A percentile compares a stretch with the other conserved stretches of the same genome.
These are phyloP conservation scores for Fusarium sp. DNA, from an alignment of 2,329 filamentous ascomycete species.

Conservation along the genomic window DNA sequence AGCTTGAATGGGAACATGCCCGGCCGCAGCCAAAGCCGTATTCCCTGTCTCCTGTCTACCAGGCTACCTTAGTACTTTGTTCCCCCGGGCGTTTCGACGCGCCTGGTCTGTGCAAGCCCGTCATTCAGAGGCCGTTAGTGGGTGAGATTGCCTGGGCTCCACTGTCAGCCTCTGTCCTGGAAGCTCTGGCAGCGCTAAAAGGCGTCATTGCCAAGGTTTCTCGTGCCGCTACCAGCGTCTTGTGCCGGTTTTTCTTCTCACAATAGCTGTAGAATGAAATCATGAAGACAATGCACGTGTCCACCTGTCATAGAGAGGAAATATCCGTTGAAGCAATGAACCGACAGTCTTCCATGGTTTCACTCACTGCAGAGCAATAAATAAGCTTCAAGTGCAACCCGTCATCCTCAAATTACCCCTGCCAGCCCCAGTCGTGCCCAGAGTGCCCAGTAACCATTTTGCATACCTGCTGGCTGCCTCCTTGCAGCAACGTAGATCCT, in stretches of 20 bases:
- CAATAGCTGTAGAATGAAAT: conserved; percentile 21
- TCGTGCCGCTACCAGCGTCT: conserved; percentile 13
- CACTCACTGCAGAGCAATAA: neutral
- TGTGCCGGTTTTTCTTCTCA: conserved; percentile 14
- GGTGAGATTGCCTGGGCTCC: conserved; percentile 17
- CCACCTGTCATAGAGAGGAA: neutral
- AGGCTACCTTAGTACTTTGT: neutral
- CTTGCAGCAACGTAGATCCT: conserved; percentile 25
- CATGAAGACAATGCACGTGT: conserved; percentile 1
- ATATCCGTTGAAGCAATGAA: neutral
- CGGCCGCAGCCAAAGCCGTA: neutral
- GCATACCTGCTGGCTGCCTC: conserved; percentile 31
- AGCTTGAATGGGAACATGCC: conserved; percentile 6
- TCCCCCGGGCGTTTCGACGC: conserved; percentile 27
- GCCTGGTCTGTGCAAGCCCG: conserved; percentile 29
- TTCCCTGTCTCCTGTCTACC: neutral
- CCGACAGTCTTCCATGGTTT: no score
- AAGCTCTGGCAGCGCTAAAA: conserved; percentile 34
- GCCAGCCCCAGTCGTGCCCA: conserved; percentile 17
- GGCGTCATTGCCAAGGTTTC: conserved; percentile 31
- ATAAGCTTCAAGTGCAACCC: conserved; percentile 3
- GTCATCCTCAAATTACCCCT: conserved; percentile 21
- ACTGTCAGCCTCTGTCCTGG: neutral
- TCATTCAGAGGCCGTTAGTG: conserved; percentile 33
- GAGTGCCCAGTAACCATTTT: conserved; percentile 13